Evolutionary conservation across 2,329 filamentous ascomycete genomes (phyloP), one percentile per base, ranked within the genome.

Genomic region (Exophiala calicioides): DNA sequence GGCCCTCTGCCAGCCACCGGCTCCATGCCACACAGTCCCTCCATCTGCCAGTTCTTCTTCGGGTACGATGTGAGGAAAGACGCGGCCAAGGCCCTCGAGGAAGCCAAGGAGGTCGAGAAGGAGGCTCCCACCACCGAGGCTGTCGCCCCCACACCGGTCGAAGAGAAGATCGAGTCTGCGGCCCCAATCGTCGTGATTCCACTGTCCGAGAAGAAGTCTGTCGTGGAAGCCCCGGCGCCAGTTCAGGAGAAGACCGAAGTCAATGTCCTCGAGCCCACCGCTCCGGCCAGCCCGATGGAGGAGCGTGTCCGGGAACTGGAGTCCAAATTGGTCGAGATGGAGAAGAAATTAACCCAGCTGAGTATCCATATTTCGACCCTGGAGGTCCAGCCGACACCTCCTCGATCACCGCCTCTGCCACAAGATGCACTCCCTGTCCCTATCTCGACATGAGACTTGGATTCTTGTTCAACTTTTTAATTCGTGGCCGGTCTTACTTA

Each of bases 31-130:
- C 56, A 58, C 37, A 53, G 48, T 32, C 47, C 45, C 3, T 46
- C 53, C 3, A 58, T 58, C 30, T 58, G 56, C 36, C 36, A 58
- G 15, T 58, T 58, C 39, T 58, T 58, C 47, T 58, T 58, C 37
- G 52, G 39, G 2, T 58, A 58, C 31, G 56, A 58, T 43, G 56
- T 58, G 16, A 45, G 49, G 30, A 55, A 52, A 31, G 54, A 58
- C 26, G 52, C 49, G 2, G 20, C 43, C 23, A 30, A 50, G 24
- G 41, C 48, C 13, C 36, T 58, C n/a, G 30, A 46, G 18, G 44
- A 44, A 20, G 16, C 41, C 20, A 40, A 47, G 19, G 33, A 13
- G 6, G 5, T 21, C 8, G 4, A 36, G 8, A 13, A 9, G 33
- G 7, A 20, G 19, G 33, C 36, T 29, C 8, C 18, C 8, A 34